Percentiles rank a stretch among this genome's conserved stretches.
phyloP scores from a whole-genome alignment of 345 rosid genomes.

The Tarenaya hassleriana region DNA sequence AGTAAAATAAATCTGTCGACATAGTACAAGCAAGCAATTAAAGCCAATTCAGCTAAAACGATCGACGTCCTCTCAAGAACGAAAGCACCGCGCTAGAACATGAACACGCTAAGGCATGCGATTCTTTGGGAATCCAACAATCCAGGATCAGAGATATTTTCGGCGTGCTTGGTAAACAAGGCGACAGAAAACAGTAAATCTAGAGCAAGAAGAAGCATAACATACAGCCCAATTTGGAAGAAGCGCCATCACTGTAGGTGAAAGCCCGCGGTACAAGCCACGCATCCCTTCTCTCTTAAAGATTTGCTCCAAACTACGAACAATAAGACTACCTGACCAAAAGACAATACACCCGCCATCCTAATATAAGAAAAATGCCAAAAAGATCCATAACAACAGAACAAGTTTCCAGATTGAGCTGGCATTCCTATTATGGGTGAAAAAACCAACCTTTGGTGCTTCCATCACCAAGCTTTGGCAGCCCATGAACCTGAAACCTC shows the following conservation, averaged over 20 bases:
- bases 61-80: too few relatives aligned
- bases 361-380: not conserved
- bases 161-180: too few relatives aligned
- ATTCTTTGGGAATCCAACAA: too few relatives aligned
- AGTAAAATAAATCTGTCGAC: conserved; percentile 71
- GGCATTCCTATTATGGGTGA: not conserved
- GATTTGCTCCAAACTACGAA: conserved; percentile 68
- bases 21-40: not conserved
- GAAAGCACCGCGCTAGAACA: too few relatives aligned
- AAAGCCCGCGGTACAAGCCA: conserved; percentile 75
- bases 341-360: not conserved
- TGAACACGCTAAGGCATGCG: too few relatives aligned
- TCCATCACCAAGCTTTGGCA: conserved; percentile 39
- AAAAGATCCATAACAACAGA: not conserved
- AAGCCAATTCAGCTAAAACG: not conserved
- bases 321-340: conserved; percentile 70
- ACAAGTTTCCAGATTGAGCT: not conserved
- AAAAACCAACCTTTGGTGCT: conserved; percentile 41
- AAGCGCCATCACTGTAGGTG: conserved; percentile 71
- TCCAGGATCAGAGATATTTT: too few relatives aligned
- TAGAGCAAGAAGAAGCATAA: not conserved
- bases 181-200: not conserved
- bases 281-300: conserved; percentile 62
- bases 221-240: conserved; percentile 88
- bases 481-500: conserved; percentile 85